Evolutionary conservation across 1,139 yeast genomes (phyloP).

Genomic region (Meyerozyma carpophila): DNA sequence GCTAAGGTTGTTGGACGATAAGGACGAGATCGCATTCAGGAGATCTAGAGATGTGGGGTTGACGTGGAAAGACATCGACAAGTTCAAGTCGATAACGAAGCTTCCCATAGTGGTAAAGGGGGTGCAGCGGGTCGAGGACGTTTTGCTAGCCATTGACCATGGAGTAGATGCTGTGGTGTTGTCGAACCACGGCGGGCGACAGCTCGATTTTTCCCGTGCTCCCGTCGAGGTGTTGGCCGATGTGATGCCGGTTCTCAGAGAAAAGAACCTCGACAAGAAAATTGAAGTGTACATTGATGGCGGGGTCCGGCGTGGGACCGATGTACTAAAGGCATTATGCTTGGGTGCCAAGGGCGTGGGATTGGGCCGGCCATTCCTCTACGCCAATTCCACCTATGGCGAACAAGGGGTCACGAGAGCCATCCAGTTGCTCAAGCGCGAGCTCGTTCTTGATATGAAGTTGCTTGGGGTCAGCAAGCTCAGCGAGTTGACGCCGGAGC

Average conservation of each 20-base stretch:
- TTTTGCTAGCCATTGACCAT: slow-evolving; percentile 4
- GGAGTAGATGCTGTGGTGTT: slow-evolving; percentile 6
- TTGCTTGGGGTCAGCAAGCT: no score
- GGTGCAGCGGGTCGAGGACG: slow-evolving; percentile 7
- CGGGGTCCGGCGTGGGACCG: no score
- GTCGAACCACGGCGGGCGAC: slow-evolving; percentile 8
- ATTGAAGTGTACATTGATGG: no score
- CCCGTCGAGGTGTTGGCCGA: slow-evolving; percentile 8
- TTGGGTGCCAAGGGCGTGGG: no score
- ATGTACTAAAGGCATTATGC: no score
- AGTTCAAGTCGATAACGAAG: slow-evolving; percentile 70
- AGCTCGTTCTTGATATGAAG: no score
- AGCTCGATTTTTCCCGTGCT: slow-evolving; percentile 6
- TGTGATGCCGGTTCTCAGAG: background rate
- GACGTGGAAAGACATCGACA: slow-evolving; percentile 63
- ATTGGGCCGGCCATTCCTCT: no score
- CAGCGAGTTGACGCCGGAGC: no score
- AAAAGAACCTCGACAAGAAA: no score
- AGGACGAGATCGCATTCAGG: background rate
- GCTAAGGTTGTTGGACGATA: slow-evolving; percentile 6
- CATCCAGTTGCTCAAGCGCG: no score
- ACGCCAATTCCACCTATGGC: no score
- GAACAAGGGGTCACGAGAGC: no score
- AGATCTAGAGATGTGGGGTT: background rate
- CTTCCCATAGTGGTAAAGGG: slow-evolving; percentile 7